These are phyloP conservation scores for carrot (Daucus carota) DNA, from an alignment of 129 eudicot genomes.

Conservation along the genomic window DH1_v3.0 NC_030386.2:28475501-28476000, in stretches of 20 bases:
- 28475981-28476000: not conserved
- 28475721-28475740: conserved; percentile 2
- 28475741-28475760: conserved; percentile 34
- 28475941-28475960: conserved; percentile 12
- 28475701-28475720: not conserved
- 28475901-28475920: conserved; percentile 21
- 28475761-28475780: conserved; percentile 49
- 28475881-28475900: not conserved
- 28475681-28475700: conserved; percentile 5
- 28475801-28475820: conserved; percentile 14
- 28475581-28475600: conserved; percentile 5
- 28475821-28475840: conserved; percentile 11
- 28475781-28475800: conserved; percentile 18
- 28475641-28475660: conserved; percentile 18
- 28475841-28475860: conserved; percentile 8
- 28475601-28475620: conserved; percentile 1
- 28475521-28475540: conserved; percentile 18
- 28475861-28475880: not conserved
- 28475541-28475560: conserved; percentile 32
- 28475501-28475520: conserved; percentile 12
- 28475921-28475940: conserved; percentile 21
- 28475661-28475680: conserved; percentile 4
- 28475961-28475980: conserved; percentile 9
- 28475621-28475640: conserved; percentile 10
- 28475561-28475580: conserved; percentile 11